Evolutionary conservation across 257 asterid species (phyloP).

Genomic region (Solanum sejunctum): DNA sequence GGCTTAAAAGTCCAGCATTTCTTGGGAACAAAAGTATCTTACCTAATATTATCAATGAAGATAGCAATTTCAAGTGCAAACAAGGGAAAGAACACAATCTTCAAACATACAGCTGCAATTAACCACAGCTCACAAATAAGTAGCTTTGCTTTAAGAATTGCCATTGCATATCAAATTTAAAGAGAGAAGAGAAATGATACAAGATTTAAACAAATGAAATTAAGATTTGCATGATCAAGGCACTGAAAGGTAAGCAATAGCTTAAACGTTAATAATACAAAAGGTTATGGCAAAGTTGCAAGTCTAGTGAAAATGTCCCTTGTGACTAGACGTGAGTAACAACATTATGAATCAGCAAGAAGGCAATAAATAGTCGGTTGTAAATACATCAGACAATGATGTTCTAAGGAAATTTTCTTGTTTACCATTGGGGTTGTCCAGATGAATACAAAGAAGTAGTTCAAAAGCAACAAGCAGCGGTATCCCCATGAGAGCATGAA

Average conservation of each 20-base stretch:
- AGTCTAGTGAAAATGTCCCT: background rate
- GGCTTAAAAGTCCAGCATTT: background rate
- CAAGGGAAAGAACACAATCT: slow-evolving; percentile 85
- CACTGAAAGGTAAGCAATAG: background rate
- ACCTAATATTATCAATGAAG: slow-evolving; percentile 87
- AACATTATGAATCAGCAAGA: background rate
- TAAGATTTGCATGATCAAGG: background rate
- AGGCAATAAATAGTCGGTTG: background rate
- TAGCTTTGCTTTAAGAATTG: background rate
- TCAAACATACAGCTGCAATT: slow-evolving; percentile 74
- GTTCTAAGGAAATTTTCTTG: slow-evolving; percentile 3
- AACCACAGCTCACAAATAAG: slow-evolving; percentile 7
- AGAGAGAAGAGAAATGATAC: background rate
- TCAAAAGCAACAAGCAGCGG: slow-evolving; percentile 94
- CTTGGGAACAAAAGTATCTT: slow-evolving; percentile 10
- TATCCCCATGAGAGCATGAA: slow-evolving; percentile 72
- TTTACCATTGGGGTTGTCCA: slow-evolving; percentile 55
- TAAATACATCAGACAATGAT: background rate
- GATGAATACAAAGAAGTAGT: slow-evolving; percentile 80
- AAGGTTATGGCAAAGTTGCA: background rate
- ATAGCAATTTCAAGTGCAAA: slow-evolving; percentile 73
- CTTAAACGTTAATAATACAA: background rate
- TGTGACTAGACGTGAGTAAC: background rate
- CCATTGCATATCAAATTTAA: background rate
- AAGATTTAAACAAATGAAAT: background rate